A percentile compares a stretch with the other conserved stretches of the same genome.
These are phyloP conservation scores for Dothistroma septosporum DNA, from an alignment of 2,329 filamentous ascomycete species.

Conservation along the genomic window DNA sequence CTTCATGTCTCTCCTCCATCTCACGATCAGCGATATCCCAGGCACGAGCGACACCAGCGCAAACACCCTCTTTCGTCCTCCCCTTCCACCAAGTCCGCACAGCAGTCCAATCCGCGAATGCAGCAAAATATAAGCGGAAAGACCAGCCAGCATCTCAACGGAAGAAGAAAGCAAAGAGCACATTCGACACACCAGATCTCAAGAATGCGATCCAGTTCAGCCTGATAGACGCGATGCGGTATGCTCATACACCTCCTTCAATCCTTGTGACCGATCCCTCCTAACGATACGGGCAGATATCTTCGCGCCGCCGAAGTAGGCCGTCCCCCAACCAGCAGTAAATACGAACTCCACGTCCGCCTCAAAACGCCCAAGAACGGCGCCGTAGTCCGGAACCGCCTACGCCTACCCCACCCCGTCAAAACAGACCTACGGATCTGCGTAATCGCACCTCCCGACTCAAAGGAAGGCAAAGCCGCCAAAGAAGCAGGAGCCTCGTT, in stretches of 20 bases:
- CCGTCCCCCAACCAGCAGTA: constrained; percentile 64
- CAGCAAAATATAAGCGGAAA: constrained; percentile 41
- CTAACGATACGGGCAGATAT: constrained; percentile 56
- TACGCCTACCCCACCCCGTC: constrained; percentile 84
- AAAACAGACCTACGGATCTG: constrained; percentile 84
- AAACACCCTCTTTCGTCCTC: constrained; percentile 21
- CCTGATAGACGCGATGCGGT: constrained; percentile 91
- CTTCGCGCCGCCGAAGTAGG: constrained; percentile 91
- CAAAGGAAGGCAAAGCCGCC: constrained; percentile 68
- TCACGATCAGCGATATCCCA: constrained; percentile 12
- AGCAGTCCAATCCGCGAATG: constrained; percentile 38
- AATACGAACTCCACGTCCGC: constrained; percentile 86
- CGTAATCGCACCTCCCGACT: constrained; percentile 83
- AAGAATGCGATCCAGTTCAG: constrained; percentile 68
- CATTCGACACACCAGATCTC: constrained; percentile 61
- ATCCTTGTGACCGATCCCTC: background rate
- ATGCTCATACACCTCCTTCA: constrained; percentile 9
- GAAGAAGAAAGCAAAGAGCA: constrained; percentile 61
- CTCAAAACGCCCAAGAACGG: constrained; percentile 81
- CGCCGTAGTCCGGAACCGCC: constrained; percentile 77
- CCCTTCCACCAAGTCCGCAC: constrained; percentile 36
- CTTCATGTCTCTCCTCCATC: constrained; percentile 27
- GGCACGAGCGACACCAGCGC: constrained; percentile 14
- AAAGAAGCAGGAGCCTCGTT: constrained; percentile 72
- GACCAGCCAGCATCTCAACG: constrained; percentile 52